phyloP scores from a whole-genome alignment of 106 monocot species.

The Dendrobium catenatum region DNA sequence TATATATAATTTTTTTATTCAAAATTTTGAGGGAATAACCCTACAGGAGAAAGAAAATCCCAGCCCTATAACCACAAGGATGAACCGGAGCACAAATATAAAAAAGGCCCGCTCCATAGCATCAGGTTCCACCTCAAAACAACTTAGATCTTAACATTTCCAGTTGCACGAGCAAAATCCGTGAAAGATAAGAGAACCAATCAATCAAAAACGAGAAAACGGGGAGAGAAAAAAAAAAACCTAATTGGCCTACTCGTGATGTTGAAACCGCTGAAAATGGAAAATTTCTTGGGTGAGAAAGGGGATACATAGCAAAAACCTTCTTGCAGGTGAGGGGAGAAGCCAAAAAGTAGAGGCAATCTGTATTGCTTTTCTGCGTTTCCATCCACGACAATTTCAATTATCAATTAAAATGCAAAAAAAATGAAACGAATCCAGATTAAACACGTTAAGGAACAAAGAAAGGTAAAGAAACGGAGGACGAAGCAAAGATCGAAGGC shows the following conservation, averaged over 20 bases:
- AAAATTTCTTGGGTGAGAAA: neutral
- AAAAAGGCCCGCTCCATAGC: neutral
- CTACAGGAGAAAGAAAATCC: no score
- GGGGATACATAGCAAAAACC: neutral
- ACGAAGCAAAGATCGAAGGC: no score
- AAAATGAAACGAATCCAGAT: no score
- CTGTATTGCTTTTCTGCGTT: conserved; percentile 15
- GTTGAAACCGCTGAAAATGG: neutral
- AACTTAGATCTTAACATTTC: neutral
- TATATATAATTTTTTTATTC: no score
- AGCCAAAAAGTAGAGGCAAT: conserved; percentile 21
- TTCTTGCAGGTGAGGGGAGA: conserved; percentile 21
- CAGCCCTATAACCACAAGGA: neutral
- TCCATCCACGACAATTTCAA: conserved; percentile 4
- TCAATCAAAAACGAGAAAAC: neutral
- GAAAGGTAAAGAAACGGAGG: no score
- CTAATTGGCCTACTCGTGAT: neutral
- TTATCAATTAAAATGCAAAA: neutral
- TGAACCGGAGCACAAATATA: neutral
- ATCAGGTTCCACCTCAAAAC: neutral
- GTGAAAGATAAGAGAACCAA: neutral
- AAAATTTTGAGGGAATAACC: no score
- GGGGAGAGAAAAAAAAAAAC: neutral
- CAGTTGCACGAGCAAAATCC: neutral
- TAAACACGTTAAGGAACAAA: no score